phyloP scores from a whole-genome alignment of 2,329 filamentous ascomycete genomes.

The Paracamarosporium sp. region DNA sequence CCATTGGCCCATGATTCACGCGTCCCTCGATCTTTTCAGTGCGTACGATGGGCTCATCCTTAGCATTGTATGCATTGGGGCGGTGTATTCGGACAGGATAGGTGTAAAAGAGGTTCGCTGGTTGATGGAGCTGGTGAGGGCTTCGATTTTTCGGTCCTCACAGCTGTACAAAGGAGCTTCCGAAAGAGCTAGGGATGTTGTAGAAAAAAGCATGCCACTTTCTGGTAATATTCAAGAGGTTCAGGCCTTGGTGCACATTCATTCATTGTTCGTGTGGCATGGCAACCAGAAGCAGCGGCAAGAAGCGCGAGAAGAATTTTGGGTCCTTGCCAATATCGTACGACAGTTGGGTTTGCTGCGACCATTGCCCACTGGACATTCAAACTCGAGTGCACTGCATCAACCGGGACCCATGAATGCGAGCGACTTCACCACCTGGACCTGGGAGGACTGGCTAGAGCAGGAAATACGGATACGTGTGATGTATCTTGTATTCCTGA shows the following conservation, averaged over 20 bases:
- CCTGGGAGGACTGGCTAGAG: constrained; percentile 72
- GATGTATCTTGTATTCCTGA: constrained; percentile 69
- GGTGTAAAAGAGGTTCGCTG: constrained; percentile 67
- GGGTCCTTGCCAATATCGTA: constrained; percentile 63
- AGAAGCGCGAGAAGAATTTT: constrained; percentile 65
- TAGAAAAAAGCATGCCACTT: constrained; percentile 47
- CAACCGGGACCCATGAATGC: constrained; percentile 54
- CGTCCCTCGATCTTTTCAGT: constrained; percentile 72
- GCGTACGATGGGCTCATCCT: constrained; percentile 72
- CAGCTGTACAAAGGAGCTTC: constrained; percentile 54
- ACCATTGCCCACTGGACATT: constrained; percentile 56
- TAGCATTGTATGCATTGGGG: constrained; percentile 75
- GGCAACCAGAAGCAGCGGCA: constrained; percentile 71
- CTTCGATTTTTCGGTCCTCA: constrained; percentile 64
- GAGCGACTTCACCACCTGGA: constrained; percentile 62
- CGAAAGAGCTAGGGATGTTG: constrained; percentile 47
- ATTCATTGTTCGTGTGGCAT: constrained; percentile 72
- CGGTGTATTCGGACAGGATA: constrained; percentile 74
- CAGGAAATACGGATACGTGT: constrained; percentile 73
- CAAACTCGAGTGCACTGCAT: constrained; percentile 66
- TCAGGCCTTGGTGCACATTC: constrained; percentile 69
- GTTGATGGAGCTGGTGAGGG: constrained; percentile 69
- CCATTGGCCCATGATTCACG: constrained; percentile 76
- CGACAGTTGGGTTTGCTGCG: constrained; percentile 64
- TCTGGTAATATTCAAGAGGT: constrained; percentile 66